Conservation (phyloP, 2,329 filamentous ascomycete species). For the Clarireedia monteithiana region DNA sequence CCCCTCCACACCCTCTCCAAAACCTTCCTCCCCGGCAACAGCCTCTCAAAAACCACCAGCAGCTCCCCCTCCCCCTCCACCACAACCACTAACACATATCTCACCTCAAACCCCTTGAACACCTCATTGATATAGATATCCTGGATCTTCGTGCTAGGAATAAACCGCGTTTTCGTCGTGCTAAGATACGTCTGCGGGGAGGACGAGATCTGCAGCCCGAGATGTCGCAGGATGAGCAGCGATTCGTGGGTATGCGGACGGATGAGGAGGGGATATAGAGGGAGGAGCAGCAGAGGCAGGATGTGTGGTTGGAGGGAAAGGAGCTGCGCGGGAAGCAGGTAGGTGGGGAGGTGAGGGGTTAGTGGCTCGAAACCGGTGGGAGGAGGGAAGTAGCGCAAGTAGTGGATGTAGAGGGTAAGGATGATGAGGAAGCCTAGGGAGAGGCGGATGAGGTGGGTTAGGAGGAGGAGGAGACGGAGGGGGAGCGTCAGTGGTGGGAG, state of each 20-base stretch:
- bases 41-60: conserved; percentile 85
- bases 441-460: conserved; percentile 37
- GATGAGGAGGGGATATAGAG: conserved; percentile 35
- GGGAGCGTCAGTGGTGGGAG: conserved; percentile 47
- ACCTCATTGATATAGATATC: conserved; percentile 95
- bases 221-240: conserved; percentile 75
- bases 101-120: conserved; percentile 83
- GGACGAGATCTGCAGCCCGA: conserved; percentile 83
- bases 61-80: conserved; percentile 83
- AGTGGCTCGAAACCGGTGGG: conserved; percentile 17
- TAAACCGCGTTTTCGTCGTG: conserved; percentile 60
- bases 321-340: conserved; percentile 32
- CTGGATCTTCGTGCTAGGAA: conserved; percentile 85
- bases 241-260: conserved; percentile 63
- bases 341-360: conserved; percentile 24
- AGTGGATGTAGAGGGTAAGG: conserved; percentile 44
- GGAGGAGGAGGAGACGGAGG: conserved; percentile 37
- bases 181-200: conserved; percentile 61
- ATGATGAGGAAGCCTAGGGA: conserved; percentile 35
- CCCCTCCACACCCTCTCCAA: conserved; percentile 90
- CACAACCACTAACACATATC: conserved; percentile 82
- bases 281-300: conserved; percentile 35
- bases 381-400: conserved; percentile 25
- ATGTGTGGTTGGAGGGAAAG: conserved; percentile 29
- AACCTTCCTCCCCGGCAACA: conserved; percentile 66